Evolutionary conservation across 83 land plant genomes (phyloP).

Genomic region (Picea engelmannii): DNA sequence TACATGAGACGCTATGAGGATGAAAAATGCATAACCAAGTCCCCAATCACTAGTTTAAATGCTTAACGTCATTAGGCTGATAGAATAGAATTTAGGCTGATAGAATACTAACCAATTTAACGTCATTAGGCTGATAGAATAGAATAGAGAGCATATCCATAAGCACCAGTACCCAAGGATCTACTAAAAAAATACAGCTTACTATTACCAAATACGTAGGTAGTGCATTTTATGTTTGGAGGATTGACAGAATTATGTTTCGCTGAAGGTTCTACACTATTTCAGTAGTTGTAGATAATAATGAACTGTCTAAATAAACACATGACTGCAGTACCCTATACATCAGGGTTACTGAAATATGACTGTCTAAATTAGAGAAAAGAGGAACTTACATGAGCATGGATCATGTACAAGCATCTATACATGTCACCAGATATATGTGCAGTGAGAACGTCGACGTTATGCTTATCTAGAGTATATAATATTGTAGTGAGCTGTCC

Average conservation of each 20-base stretch:
- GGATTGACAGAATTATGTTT: neutral
- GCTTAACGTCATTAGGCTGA: neutral
- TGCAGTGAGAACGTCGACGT: conserved; percentile 45
- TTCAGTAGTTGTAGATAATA: neutral
- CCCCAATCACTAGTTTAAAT: conserved; percentile 1
- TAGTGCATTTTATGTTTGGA: neutral
- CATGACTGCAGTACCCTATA: too few relatives aligned
- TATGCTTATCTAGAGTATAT: conserved; percentile 57
- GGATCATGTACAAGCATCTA: conserved; percentile 53
- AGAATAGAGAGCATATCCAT: neutral
- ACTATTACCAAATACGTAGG: neutral
- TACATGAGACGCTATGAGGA: neutral
- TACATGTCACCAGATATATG: conserved; percentile 35
- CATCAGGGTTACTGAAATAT: too few relatives aligned
- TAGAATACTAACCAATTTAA: neutral
- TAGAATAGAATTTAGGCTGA: neutral
- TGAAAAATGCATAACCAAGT: neutral
- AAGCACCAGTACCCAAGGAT: too few relatives aligned
- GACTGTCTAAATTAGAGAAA: too few relatives aligned
- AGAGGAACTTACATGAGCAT: conserved; percentile 34
- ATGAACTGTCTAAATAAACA: neutral
- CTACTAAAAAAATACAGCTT: neutral
- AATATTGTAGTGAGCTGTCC: conserved; percentile 39
- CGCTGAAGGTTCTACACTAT: neutral
- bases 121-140: neutral